Percentiles rank a stretch among this genome's conserved stretches.
phyloP scores from a whole-genome alignment of 805 yeast species.

The Alloascoidea africana region DNA sequence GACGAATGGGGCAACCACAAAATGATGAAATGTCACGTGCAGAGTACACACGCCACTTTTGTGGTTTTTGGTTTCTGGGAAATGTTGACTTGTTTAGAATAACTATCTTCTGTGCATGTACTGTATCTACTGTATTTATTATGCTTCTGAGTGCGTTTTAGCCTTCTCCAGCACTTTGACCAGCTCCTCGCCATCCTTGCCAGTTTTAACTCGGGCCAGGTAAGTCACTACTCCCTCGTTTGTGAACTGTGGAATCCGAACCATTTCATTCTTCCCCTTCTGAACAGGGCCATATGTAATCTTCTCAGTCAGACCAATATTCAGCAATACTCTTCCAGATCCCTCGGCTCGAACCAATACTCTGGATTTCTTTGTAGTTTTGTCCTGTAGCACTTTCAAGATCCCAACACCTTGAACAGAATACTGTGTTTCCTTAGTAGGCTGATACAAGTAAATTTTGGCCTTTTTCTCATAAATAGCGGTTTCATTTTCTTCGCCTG shows the following conservation, averaged over 20 bases:
- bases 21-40: too few relatives aligned
- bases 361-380: slow-evolving; percentile 47
- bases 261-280: slow-evolving; percentile 47
- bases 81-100: too few relatives aligned
- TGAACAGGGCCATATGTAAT: slow-evolving; percentile 35
- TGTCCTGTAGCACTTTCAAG: slow-evolving; percentile 52
- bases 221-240: slow-evolving; percentile 49
- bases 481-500: slow-evolving; percentile 82
- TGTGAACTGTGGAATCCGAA: slow-evolving; percentile 47
- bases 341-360: slow-evolving; percentile 81
- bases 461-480: slow-evolving; percentile 48
- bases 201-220: slow-evolving; percentile 62
- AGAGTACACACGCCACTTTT: too few relatives aligned
- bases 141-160: too few relatives aligned
- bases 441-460: slow-evolving; percentile 48
- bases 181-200: slow-evolving; percentile 47
- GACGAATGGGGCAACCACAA: too few relatives aligned
- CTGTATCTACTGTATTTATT: too few relatives aligned
- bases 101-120: too few relatives aligned
- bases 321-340: slow-evolving; percentile 62
- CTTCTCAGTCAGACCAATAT: slow-evolving; percentile 41
- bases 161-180: slow-evolving; percentile 20
- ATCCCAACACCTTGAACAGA: slow-evolving; percentile 69
- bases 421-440: slow-evolving; percentile 35
- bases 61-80: too few relatives aligned